These are phyloP conservation scores for Aspergillus neoniger DNA, from an alignment of 2,329 filamentous ascomycete genomes.

Conservation along the genomic window DNA sequence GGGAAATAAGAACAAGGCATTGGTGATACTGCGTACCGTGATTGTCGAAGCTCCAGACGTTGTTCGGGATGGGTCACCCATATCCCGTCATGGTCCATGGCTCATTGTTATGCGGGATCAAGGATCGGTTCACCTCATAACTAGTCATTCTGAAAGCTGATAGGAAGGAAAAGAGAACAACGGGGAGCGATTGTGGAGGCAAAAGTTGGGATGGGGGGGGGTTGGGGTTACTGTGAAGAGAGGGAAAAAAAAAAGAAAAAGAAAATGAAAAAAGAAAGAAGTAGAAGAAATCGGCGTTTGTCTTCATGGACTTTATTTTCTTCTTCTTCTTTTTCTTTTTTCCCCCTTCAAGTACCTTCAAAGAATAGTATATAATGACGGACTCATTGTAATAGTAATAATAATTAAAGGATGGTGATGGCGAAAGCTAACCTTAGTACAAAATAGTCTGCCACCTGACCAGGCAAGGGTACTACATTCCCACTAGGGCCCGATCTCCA, in stretches of 20 bases:
- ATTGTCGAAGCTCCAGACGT: neutral
- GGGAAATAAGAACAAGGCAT: neutral
- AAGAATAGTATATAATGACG: no score
- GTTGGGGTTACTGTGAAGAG: neutral
- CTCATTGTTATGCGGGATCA: neutral
- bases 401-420: neutral
- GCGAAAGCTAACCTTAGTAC: neutral
- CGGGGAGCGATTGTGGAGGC: neutral
- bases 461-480: constrained; percentile 19
- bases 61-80: neutral
- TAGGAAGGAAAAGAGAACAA: no score
- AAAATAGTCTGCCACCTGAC: neutral
- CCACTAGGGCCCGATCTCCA: constrained; percentile 24
- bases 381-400: neutral
- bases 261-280: neutral
- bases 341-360: no score
- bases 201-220: neutral
- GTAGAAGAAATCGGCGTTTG: neutral
- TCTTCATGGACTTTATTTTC: no score
- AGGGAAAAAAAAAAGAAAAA: neutral
- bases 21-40: neutral
- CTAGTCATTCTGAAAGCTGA: neutral
- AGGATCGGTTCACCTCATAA: neutral
- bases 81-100: neutral
- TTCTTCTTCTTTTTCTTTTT: no score